Percentiles rank a stretch among this genome's conserved stretches.
Conservation (phyloP, 768 basidiomycete genomes). For the Rubroboletus pulcherrimus region DNA sequence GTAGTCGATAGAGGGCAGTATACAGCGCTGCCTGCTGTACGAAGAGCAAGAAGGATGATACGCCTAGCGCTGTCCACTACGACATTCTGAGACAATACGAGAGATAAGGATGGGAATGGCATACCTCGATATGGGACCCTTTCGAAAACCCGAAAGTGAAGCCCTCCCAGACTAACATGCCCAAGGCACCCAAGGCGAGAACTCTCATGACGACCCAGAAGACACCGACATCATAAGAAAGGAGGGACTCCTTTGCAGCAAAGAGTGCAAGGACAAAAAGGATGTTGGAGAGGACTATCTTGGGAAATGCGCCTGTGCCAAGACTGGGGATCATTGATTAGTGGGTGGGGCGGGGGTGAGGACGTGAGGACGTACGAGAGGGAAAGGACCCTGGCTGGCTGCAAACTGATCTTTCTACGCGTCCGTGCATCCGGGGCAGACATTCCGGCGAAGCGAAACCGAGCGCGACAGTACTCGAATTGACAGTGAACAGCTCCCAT, state of each 20-base stretch:
- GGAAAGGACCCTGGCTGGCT: conserved; percentile 50
- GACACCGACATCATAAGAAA: conserved; percentile 63
- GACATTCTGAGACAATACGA: conserved; percentile 8
- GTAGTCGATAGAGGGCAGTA: conserved; percentile 63
- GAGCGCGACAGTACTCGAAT: neutral
- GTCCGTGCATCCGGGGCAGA: conserved; percentile 65
- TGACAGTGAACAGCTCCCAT: neutral
- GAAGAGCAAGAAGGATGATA: conserved; percentile 63
- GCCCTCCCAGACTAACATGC: conserved; percentile 58
- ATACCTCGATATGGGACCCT: conserved; percentile 57
- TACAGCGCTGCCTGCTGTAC: conserved; percentile 66
- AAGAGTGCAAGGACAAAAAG: conserved; percentile 61
- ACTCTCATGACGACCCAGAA: conserved; percentile 77
- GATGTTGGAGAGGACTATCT: conserved; percentile 57
- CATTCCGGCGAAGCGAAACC: conserved; percentile 36
- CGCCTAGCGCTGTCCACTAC: conserved; percentile 70
- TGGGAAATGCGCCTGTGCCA: conserved; percentile 49
- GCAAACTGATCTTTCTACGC: conserved; percentile 60
- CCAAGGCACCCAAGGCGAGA: conserved; percentile 68
- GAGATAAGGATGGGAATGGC: conserved; percentile 19
- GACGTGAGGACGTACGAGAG: conserved; percentile 43
- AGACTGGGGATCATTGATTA: conserved; percentile 37
- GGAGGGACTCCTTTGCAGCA: conserved; percentile 62
- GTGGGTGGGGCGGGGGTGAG: neutral
- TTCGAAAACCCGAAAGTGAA: conserved; percentile 51